Base-by-base conservation (phyloP, 2,329 filamentous ascomycete genomes). In the Emergomyces pasteurianus region DNA sequence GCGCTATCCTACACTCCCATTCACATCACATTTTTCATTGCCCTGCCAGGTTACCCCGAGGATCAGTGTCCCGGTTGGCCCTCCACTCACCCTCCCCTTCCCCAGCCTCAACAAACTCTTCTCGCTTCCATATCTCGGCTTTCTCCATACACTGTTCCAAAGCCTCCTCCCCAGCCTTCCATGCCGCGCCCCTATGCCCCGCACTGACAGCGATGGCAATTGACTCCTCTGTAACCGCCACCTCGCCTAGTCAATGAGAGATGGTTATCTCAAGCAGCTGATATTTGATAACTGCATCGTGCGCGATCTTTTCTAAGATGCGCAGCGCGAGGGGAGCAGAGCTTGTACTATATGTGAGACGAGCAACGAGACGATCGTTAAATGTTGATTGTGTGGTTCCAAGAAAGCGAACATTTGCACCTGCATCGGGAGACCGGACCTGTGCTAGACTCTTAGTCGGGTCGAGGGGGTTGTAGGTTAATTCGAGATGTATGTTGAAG, bases 91-190 rank as follows among this genome's bases (percentile, higher is more conserved):
- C 74, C 28, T 58, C 80, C 18, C 86, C 89, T 64, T 88, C 86
- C 23, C 67, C 47, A 26, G 85, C 87, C 1, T 83, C 87, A 53
- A 82, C 84, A 78, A 96, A 96, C 72, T 90, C 88, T 77, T 97
- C 92, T 65, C 85, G 79, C 77, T 96, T 96, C 92, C 92, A 96
- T 49, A 99, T 86, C 78, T 99, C 94, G n/a, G 90, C 90, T 65
- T 81, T 85, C 60, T 83, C 83, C 78, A 97, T 99, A 70, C 89
- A 90, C 71, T 84, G 78, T 77, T 97, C 92, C 62, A 97, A 77
- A 40, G 91, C 88, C 75, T 95, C 90, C 77, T 97, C 92, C 0
- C 89, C 92, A 0, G 88, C 92, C 67, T 79, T 77, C 92, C 92
- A 99, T 5, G 90, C 92, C 16, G 88, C 89, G 67, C 88, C 83